Evolutionary conservation across 2,329 filamentous ascomycete species (phyloP), one percentile per base, ranked within the genome.

Genomic region (Colletotrichum orbiculare): DNA sequence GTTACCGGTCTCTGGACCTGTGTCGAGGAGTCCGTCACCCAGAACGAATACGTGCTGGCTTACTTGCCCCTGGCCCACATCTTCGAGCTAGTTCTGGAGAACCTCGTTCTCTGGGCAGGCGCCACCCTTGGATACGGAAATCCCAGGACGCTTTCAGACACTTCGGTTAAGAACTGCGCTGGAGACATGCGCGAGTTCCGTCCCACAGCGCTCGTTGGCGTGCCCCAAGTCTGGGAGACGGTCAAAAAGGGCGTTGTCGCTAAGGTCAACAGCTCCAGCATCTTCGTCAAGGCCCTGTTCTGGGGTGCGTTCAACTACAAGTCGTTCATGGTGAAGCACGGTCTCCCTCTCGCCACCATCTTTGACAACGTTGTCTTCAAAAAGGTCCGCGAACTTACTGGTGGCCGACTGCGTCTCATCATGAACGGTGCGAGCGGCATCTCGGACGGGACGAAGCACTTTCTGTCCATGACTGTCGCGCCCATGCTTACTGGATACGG

Each of bases 21-120:
- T 67, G 89, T 98, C 52, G 92, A 91, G 25, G 88, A 90, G 64
- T 91, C 91, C 72, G 87, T 98, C 54, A 90, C 89, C 66, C 89
- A 91, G 63, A 88, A 86, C 49, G 96, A 99, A 71, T 86, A 87
- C 49, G 84, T 98, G 47, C 86, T 99, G 49, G 93, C 94, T 25
- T 99, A 98, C 78, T 87, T 99, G 12, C 96, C 96, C 2, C 89
- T 97, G 57, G 94, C 96, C 2, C 96, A 99, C 76, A 98, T 98
- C 73, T 89, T 99, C 72, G 96, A 99, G 78, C 96, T 97, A 78
- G 91, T 95, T 64, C 93, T 99, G 70, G 96, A 99, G 80, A 97
- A 97, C 76, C 83, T 95, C 8, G 93, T 91, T 64, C 79, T 99
- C 67, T 96, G 90, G 80, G 92, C 95, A 83, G 96, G 96, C 71